Percentiles rank a stretch among this genome's conserved stretches.
Conservation (phyloP, 2,329 filamentous ascomycete genomes). For the Verticillium longisporum region DNA sequence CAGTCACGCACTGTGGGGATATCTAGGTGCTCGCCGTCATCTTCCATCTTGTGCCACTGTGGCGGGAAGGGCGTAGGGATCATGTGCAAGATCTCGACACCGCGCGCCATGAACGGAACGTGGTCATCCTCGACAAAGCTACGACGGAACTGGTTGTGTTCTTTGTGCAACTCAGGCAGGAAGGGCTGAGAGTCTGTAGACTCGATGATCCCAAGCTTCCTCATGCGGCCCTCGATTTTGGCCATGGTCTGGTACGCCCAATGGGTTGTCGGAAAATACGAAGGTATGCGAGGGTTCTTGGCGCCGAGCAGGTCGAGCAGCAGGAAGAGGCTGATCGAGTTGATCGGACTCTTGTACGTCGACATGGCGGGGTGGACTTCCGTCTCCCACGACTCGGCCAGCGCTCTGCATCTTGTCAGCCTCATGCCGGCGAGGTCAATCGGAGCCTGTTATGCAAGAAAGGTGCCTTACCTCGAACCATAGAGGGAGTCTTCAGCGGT, state of each 20-base stretch:
- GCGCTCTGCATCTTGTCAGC: constrained; percentile 36
- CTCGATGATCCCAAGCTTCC: constrained; percentile 59
- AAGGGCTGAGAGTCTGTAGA: constrained; percentile 50
- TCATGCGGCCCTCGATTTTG: constrained; percentile 65
- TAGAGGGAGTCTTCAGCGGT: constrained; percentile 78
- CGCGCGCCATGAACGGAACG: constrained; percentile 78
- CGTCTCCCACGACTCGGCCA: constrained; percentile 77
- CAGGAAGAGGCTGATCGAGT: constrained; percentile 80
- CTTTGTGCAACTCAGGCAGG: constrained; percentile 56
- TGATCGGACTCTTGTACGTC: constrained; percentile 67
- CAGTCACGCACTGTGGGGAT: constrained; percentile 76
- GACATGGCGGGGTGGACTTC: constrained; percentile 63
- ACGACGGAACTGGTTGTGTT: constrained; percentile 31
- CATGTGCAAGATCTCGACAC: constrained; percentile 82
- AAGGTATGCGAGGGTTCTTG: constrained; percentile 63
- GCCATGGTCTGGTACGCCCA: constrained; percentile 85
- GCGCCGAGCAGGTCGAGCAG: constrained; percentile 85
- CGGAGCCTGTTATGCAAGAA: not conserved
- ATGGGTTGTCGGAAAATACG: constrained; percentile 84
- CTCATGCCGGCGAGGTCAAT: not conserved
- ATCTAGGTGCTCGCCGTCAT: constrained; percentile 82
- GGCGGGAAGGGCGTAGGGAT: constrained; percentile 77
- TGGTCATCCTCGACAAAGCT: constrained; percentile 77
- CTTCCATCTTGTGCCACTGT: constrained; percentile 81
- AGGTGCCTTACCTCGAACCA: constrained; percentile 58